phyloP scores from a whole-genome alignment of 495 filamentous ascomycete genomes.

The Cairneyella variabilis region DNA sequence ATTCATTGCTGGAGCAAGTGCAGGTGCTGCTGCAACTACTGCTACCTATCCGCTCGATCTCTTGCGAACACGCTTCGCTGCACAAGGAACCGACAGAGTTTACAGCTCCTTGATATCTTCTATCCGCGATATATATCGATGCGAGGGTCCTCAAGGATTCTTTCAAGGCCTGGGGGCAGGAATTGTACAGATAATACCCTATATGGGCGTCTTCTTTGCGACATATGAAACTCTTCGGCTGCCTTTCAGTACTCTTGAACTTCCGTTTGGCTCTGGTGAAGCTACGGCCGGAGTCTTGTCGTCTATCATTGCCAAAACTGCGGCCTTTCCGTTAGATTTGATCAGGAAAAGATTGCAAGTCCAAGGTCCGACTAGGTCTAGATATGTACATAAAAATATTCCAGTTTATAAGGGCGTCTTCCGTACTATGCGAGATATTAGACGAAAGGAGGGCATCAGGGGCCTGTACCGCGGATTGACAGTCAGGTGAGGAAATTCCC shows the following conservation, averaged over 20 bases:
- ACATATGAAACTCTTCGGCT: conserved; percentile 72
- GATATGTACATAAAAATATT: conserved; percentile 84
- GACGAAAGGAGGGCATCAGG: conserved; percentile 66
- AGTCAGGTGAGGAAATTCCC: conserved; percentile 49
- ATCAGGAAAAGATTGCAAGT: conserved; percentile 92
- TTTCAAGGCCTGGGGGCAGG: conserved; percentile 81
- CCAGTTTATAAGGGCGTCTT: conserved; percentile 73
- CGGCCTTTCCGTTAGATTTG: conserved; percentile 90
- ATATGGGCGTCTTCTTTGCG: conserved; percentile 95
- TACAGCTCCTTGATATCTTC: conserved; percentile 67
- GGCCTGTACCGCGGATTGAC: conserved; percentile 87
- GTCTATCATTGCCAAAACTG: conserved; percentile 77
- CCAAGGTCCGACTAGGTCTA: conserved; percentile 76
- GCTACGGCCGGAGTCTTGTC: conserved; percentile 78
- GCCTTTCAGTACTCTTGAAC: conserved; percentile 44
- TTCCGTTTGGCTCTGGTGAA: conserved; percentile 74
- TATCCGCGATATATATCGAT: conserved; percentile 62
- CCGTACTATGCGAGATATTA: conserved; percentile 60
- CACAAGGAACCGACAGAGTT: conserved; percentile 80
- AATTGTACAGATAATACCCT: conserved; percentile 83
- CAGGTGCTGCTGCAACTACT: conserved; percentile 76
- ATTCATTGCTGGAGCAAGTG: conserved; percentile 77
- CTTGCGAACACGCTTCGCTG: conserved; percentile 90
- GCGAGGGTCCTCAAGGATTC: conserved; percentile 76
- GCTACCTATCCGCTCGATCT: conserved; percentile 91